Percentiles rank a stretch among this genome's conserved stretches.
Conservation (phyloP, 2,329 filamentous ascomycete species). For the Meredithiella fracta region DNA sequence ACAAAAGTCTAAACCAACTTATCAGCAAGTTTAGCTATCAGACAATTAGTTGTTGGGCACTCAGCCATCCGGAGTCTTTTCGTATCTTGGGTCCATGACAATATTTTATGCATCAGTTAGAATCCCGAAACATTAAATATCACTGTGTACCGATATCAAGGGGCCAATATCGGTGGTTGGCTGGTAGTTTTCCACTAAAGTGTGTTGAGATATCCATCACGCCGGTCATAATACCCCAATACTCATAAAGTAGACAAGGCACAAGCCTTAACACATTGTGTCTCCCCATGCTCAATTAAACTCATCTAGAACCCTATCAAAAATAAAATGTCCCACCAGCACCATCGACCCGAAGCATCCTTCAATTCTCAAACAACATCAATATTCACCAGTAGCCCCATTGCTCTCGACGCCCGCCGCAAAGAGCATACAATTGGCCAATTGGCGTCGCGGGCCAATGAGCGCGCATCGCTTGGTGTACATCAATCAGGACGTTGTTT, state of each 20-base stretch:
- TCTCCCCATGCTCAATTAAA: not conserved
- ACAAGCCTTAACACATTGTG: no score
- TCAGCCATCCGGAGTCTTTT: not conserved
- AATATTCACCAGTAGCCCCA: no score
- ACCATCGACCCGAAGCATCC: not conserved
- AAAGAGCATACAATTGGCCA: not conserved
- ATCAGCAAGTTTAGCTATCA: not conserved
- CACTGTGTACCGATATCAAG: no score
- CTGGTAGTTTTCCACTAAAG: no score
- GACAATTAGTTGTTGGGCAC: not conserved
- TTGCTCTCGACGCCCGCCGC: no score
- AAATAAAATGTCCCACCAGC: not conserved
- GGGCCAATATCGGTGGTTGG: not conserved
- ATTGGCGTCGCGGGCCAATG: constrained; percentile 2
- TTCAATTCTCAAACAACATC: no score
- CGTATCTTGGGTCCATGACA: no score
- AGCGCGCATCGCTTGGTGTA: constrained; percentile 9
- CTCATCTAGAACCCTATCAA: not conserved
- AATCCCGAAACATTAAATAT: not conserved
- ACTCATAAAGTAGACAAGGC: no score
- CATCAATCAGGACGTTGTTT: constrained; percentile 14
- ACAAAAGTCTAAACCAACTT: not conserved
- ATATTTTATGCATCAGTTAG: not conserved
- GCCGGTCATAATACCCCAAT: not conserved
- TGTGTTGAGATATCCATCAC: no score